Conservation (phyloP, 2,329 filamentous ascomycete species). For the Apiospora malaysiana region DNA sequence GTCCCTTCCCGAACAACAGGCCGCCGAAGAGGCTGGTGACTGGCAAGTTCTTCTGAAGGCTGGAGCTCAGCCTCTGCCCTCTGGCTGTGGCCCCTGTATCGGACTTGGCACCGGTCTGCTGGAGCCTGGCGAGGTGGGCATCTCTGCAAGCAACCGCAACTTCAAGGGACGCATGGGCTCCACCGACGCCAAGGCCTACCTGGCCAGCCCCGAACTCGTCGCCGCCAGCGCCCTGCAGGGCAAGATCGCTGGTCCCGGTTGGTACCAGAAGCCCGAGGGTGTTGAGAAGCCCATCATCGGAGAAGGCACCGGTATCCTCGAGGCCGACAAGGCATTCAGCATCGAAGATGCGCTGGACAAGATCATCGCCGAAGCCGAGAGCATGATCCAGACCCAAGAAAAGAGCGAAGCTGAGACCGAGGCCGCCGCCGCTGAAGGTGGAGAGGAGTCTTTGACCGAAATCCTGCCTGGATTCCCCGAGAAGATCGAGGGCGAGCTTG, state of each 20-base stretch:
- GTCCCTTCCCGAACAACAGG: constrained; percentile 75
- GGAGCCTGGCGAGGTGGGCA: constrained; percentile 84
- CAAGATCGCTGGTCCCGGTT: constrained; percentile 76
- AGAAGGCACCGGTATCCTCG: constrained; percentile 70
- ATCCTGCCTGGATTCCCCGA: constrained; percentile 88
- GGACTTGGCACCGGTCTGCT: constrained; percentile 79
- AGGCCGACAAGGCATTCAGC: constrained; percentile 68
- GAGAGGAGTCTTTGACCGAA: constrained; percentile 60
- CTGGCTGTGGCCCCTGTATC: constrained; percentile 86
- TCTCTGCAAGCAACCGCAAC: constrained; percentile 84
- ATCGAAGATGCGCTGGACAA: constrained; percentile 75
- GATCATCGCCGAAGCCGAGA: constrained; percentile 72
- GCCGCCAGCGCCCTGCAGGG: constrained; percentile 83
- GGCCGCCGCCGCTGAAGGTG: constrained; percentile 30
- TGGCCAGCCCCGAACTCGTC: constrained; percentile 88
- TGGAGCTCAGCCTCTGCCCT: constrained; percentile 73
- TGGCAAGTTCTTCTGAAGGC: constrained; percentile 85
- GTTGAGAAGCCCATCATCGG: constrained; percentile 72
- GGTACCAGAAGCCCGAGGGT: constrained; percentile 75
- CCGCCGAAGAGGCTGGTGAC: constrained; percentile 80
- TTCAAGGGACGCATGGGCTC: constrained; percentile 92
- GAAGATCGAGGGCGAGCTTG: constrained; percentile 81
- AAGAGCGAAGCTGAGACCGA: constrained; percentile 25
- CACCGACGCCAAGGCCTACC: constrained; percentile 80
- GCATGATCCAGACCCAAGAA: constrained; percentile 51